phyloP scores from a whole-genome alignment of 23 red algal genomes.

The Pyropia haitanensis region DNA sequence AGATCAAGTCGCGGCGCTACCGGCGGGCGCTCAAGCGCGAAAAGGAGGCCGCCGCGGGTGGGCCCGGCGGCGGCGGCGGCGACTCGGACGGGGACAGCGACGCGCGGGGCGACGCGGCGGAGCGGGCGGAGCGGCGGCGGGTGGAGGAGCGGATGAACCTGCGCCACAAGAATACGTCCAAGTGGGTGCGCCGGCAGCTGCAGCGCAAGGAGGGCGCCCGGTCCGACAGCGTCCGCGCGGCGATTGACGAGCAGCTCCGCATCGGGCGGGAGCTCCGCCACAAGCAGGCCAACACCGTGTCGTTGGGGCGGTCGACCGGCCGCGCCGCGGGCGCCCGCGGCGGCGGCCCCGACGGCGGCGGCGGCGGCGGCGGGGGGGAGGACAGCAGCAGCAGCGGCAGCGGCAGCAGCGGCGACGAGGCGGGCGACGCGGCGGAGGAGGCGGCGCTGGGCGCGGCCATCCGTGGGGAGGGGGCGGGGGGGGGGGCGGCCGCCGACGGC shows the following conservation, averaged over 20 bases:
- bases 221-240: conserved; percentile 27
- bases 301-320: not conserved
- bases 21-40: conserved; percentile 36
- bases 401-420: conserved; percentile 13
- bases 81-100: conserved; percentile 15
- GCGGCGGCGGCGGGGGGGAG: conserved; percentile 14
- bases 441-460: not conserved
- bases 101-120: not conserved
- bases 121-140: conserved; percentile 49
- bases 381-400: conserved; percentile 15
- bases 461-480: conserved; percentile 7
- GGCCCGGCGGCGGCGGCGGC: conserved; percentile 5
- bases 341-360: conserved; percentile 12
- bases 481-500: not conserved
- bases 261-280: conserved; percentile 26
- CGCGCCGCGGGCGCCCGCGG: not conserved
- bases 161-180: conserved; percentile 65
- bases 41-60: conserved; percentile 14
- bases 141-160: conserved; percentile 66
- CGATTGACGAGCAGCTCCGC: conserved; percentile 69
- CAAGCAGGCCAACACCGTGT: conserved; percentile 10
- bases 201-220: conserved; percentile 23
- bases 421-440: conserved; percentile 9
- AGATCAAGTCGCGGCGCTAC: conserved; percentile 49
- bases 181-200: conserved; percentile 72